Base-by-base conservation (phyloP, 2,329 filamentous ascomycete species). In the Fusarium anguioides region DNA sequence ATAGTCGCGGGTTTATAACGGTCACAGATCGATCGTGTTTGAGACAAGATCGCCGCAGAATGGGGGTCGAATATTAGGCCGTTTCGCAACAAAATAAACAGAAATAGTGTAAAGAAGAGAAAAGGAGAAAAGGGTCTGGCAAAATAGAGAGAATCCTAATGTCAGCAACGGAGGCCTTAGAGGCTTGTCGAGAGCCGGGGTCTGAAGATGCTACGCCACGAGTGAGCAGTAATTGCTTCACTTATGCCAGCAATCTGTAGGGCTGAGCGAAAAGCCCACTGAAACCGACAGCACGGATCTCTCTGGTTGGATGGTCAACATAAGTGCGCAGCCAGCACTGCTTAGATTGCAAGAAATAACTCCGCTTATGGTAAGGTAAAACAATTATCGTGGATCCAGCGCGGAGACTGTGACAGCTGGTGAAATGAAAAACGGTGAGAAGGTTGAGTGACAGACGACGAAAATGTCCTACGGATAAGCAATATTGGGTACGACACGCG, bases 81-180 rank as follows among this genome's bases (percentile, higher is more conserved):
- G 44, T 44, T 56, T 57, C 31, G 8, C 24, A 63, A 36, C 11
- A 37, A 50, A 51, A 49, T 37, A 29, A 51, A 26, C 23, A 44
- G 21, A 41, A 62, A 29, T 10, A 51, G 24, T 36, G 40, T 47
- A 56, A 24, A 50, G 50, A 45, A 44, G 39, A 59, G 36, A 44
- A 66, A 66, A 53, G 62, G 47, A 60, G 49, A 41, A 21, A 20
- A 15, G 23, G 63, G 49, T 52, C 40, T 60, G 60, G 57, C 45
- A 55, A 45, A 68, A 52, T 36, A 45, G 56, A 52, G 36, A 52
- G 57, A 49, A 20, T 66, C 57, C 51, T 49, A 55, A 53, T 63
- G 70, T 72, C 70, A 72, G 70, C 70, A 72, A 67, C n/a, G 70
- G 70, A 72, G 70, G 70, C 63, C 66, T 71, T 64, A 39, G 57